Percentiles rank a stretch among this genome's conserved stretches.
Conservation (phyloP, 805 yeast genomes). For the Candida sanyiensis region DNA sequence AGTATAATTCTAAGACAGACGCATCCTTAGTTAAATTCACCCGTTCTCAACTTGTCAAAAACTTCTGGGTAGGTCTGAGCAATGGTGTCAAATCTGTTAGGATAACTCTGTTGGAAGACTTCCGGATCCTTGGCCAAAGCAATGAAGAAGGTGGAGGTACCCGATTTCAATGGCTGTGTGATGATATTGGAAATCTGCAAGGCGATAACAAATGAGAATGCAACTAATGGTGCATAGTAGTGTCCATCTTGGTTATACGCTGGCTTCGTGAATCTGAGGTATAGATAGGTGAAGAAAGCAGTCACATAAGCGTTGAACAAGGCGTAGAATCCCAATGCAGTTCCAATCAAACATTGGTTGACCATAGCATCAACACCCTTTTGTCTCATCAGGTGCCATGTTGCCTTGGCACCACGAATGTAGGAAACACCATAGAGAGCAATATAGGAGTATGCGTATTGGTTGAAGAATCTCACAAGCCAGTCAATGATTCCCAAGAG, state of each 20-base stretch:
- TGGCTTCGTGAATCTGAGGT: conserved; percentile 62
- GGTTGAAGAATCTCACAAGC: conserved; percentile 80
- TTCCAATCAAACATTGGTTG: conserved; percentile 76
- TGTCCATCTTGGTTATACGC: conserved; percentile 53
- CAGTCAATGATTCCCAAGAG: conserved; percentile 65
- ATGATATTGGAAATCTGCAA: conserved; percentile 71
- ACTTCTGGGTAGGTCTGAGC: conserved; percentile 67
- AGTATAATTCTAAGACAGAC: too few species aligned
- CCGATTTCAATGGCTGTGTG: conserved; percentile 71
- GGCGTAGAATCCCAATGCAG: conserved; percentile 73
- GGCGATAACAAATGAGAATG: conserved; percentile 67
- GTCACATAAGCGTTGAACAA: conserved; percentile 66
- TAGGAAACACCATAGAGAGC: conserved; percentile 84
- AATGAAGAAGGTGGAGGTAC: conserved; percentile 77
- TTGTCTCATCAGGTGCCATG: conserved; percentile 69
- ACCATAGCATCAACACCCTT: conserved; percentile 83
- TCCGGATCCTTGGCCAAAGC: conserved; percentile 84
- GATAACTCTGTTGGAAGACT: conserved; percentile 66
- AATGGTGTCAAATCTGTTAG: conserved; percentile 58
- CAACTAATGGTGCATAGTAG: conserved; percentile 67
- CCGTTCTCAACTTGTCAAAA: conserved; percentile 46
- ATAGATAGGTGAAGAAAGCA: conserved; percentile 57
- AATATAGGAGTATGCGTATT: conserved; percentile 81
- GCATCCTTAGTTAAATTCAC: too few species aligned
- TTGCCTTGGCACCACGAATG: conserved; percentile 68